A percentile compares a stretch with the other conserved stretches of the same genome.
Conservation (phyloP, 2,329 filamentous ascomycete genomes). For the Aspergillus sp. region DNA sequence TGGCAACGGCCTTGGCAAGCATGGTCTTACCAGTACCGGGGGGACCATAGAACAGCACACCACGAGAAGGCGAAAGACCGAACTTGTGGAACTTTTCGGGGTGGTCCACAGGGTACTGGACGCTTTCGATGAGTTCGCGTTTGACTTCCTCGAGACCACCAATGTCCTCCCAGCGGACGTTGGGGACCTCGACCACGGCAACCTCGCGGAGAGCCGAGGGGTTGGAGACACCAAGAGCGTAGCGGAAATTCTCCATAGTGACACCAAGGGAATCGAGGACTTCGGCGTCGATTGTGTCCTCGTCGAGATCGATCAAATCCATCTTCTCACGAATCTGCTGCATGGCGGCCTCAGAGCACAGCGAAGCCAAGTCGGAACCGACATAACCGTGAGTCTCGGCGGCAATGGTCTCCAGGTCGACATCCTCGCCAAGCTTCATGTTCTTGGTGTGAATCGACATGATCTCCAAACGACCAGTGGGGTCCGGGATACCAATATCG, state of each 20-base stretch:
- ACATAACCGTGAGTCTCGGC: constrained; percentile 98
- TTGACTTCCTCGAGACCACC: constrained; percentile 98
- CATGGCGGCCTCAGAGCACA: constrained; percentile 99
- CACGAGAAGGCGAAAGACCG: constrained; percentile 91
- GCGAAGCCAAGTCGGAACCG: constrained; percentile 93
- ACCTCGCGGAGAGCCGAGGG: constrained; percentile 97
- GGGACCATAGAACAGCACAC: constrained; percentile 97
- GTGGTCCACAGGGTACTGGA: constrained; percentile 98
- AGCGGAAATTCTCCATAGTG: constrained; percentile 99
- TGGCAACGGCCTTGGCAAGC: constrained; percentile 98
- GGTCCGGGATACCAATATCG: constrained; percentile 96
- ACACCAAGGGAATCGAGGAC: constrained; percentile 96
- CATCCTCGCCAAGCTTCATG: constrained; percentile 97
- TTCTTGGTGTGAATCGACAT: constrained; percentile 99
- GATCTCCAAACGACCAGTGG: constrained; percentile 96
- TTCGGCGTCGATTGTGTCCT: constrained; percentile 98
- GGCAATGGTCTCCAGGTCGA: constrained; percentile 93
- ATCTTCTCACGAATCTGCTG: constrained; percentile 99
- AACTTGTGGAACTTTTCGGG: constrained; percentile 99
- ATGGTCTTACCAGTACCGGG: constrained; percentile 99
- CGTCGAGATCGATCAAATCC: constrained; percentile 97
- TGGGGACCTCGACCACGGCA: constrained; percentile 97
- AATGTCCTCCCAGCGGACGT: constrained; percentile 99
- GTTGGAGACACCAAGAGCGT: constrained; percentile 95
- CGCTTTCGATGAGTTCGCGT: constrained; percentile 97